Percentiles rank a stretch among this genome's conserved stretches.
These are phyloP conservation scores for Plasmodium malariae DNA, from an alignment of 169 alveolate species.

Conservation along the genomic window DNA sequence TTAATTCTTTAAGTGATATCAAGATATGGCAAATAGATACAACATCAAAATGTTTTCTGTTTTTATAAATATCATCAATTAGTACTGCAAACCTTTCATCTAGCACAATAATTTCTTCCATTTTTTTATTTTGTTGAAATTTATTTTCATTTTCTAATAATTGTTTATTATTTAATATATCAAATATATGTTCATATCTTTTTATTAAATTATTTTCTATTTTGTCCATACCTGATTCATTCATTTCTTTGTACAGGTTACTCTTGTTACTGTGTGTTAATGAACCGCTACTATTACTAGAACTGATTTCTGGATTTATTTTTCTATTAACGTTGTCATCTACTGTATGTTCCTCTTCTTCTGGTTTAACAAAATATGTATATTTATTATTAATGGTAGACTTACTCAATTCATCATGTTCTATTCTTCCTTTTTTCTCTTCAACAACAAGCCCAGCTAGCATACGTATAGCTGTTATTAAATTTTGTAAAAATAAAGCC, in stretches of 20 bases:
- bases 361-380: not conserved
- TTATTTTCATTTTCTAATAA: conserved; percentile 77
- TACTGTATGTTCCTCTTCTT: not conserved
- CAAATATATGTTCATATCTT: conserved; percentile 40
- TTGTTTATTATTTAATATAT: conserved; percentile 75
- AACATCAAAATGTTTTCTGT: conserved; percentile 83
- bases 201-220: conserved; percentile 58
- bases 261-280: not conserved
- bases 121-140: conserved; percentile 69
- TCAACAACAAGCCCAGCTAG: conserved; percentile 80
- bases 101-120: conserved; percentile 56
- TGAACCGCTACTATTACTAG: not conserved
- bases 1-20: conserved; percentile 81
- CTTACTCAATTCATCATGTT: conserved; percentile 77
- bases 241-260: not conserved
- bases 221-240: conserved; percentile 46
- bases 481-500: conserved; percentile 84
- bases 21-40: conserved; percentile 84
- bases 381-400: conserved; percentile 59
- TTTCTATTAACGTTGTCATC: not conserved
- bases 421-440: conserved; percentile 35
- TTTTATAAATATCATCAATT: conserved; percentile 82
- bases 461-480: conserved; percentile 83
- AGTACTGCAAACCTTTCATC: conserved; percentile 77
- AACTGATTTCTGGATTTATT: conserved; percentile 1